These are phyloP conservation scores for Aurinia saxatilis DNA, from an alignment of 345 rosid species.

Conservation along the genomic window DNA sequence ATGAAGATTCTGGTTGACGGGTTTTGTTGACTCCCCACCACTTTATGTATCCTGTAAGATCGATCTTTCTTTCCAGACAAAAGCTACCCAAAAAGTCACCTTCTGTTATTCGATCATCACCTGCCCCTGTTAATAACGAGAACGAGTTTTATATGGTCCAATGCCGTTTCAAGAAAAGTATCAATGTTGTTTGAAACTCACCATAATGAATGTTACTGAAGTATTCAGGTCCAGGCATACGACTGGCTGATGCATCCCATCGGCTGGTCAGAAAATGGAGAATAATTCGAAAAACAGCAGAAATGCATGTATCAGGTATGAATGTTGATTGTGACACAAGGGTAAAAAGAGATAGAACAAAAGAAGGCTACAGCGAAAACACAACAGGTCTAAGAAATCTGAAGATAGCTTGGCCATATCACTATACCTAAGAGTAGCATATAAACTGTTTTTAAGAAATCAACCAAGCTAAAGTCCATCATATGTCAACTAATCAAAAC, in stretches of 20 bases:
- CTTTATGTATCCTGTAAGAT: constrained; percentile 72
- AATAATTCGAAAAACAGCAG: constrained; percentile 11
- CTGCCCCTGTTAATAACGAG: constrained; percentile 35
- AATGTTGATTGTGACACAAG: not conserved
- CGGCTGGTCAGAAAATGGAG: constrained; percentile 38
- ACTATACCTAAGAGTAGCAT: constrained; percentile 3
- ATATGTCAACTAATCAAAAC: constrained; percentile 1
- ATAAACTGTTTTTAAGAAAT: not conserved
- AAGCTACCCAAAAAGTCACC: constrained; percentile 65
- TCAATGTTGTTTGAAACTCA: constrained; percentile 22
- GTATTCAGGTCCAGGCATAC: constrained; percentile 77
- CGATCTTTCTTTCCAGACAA: constrained; percentile 77
- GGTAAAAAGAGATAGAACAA: not conserved
- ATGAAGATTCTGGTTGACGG: constrained; percentile 58
- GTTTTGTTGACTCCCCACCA: constrained; percentile 86
- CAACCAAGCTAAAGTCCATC: not conserved
- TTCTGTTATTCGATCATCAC: constrained; percentile 67
- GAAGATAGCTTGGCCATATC: constrained; percentile 7
- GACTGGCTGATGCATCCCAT: constrained; percentile 80
- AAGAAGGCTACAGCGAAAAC: not conserved
- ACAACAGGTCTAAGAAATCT: not conserved
- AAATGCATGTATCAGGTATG: constrained; percentile 12
- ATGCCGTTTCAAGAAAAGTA: not conserved
- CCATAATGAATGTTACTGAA: constrained; percentile 60
- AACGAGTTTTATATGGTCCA: not conserved